Percentiles rank a stretch among this genome's conserved stretches.
These are phyloP conservation scores for Blastocladiella emersonii DNA, from an alignment of 371 early-diverging fungal species.

Conservation along the genomic window DNA sequence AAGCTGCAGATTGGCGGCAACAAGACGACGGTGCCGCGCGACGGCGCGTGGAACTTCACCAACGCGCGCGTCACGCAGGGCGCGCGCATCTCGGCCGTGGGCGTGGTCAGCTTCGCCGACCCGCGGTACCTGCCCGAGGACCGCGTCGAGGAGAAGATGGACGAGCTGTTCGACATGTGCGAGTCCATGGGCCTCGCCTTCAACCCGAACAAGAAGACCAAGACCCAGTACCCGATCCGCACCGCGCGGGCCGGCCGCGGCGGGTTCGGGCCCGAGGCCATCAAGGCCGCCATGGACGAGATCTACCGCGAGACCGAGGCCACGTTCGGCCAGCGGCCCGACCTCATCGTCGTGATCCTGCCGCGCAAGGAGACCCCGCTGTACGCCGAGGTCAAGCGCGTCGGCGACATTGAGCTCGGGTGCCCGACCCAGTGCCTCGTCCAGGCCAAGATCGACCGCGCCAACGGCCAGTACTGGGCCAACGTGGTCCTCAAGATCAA, in stretches of 20 bases:
- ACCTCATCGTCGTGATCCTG: conserved; percentile 66
- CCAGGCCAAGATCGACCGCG: conserved; percentile 14
- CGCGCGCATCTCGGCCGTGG: neutral
- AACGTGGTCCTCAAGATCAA: conserved; percentile 46
- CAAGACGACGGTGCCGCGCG: neutral
- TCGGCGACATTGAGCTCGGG: conserved; percentile 81
- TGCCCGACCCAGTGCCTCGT: conserved; percentile 84
- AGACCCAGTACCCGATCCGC: too few species aligned
- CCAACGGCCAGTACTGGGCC: conserved; percentile 55
- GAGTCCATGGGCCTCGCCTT: neutral
- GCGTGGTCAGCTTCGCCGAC: conserved; percentile 5
- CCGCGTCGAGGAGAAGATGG: neutral
- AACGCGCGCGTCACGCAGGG: neutral
- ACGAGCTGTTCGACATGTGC: neutral
- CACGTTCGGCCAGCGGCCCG: conserved; percentile 31
- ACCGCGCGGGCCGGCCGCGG: too few species aligned
- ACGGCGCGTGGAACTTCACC: conserved; percentile 16
- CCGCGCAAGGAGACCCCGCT: conserved; percentile 37
- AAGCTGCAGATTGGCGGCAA: neutral
- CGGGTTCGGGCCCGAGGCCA: conserved; percentile 33
- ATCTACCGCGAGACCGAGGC: conserved; percentile 59
- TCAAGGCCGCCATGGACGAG: conserved; percentile 44
- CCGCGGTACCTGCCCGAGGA: neutral
- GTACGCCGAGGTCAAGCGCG: conserved; percentile 90
- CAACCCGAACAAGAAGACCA: neutral